phyloP scores from a whole-genome alignment of 306 rosid genomes.

The Mimosa pudica region DNA sequence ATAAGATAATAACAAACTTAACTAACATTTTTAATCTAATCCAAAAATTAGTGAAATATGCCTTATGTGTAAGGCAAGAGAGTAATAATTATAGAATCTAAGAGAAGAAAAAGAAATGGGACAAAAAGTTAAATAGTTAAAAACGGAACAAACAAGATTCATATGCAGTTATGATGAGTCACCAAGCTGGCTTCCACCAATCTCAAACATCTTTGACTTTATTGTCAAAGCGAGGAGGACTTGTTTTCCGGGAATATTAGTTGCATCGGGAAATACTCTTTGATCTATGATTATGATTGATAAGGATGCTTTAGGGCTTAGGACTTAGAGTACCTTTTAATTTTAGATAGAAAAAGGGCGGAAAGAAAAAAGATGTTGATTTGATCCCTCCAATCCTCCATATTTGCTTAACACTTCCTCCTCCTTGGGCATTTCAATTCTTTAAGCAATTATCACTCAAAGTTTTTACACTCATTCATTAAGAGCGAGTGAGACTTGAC shows the following conservation, averaged over 20 bases:
- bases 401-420: no score
- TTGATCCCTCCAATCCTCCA: neutral
- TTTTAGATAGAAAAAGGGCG: neutral
- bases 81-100: neutral
- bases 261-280: neutral
- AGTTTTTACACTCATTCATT: no score
- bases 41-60: no score
- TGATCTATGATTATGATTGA: neutral
- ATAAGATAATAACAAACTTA: no score
- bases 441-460: no score
- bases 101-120: neutral
- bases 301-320: neutral
- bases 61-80: no score
- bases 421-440: no score
- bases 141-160: neutral
- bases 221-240: neutral
- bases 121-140: neutral
- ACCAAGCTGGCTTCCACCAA: slow-evolving; percentile 31
- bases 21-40: no score
- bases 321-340: neutral
- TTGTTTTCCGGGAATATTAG: neutral
- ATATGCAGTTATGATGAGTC: no score
- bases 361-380: no score
- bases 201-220: slow-evolving; percentile 29
- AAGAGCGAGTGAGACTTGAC: no score